Evolutionary conservation across 306 rosid species (phyloP), one percentile per base, ranked within the genome.

Genomic region (Vachellia collinsii): DNA sequence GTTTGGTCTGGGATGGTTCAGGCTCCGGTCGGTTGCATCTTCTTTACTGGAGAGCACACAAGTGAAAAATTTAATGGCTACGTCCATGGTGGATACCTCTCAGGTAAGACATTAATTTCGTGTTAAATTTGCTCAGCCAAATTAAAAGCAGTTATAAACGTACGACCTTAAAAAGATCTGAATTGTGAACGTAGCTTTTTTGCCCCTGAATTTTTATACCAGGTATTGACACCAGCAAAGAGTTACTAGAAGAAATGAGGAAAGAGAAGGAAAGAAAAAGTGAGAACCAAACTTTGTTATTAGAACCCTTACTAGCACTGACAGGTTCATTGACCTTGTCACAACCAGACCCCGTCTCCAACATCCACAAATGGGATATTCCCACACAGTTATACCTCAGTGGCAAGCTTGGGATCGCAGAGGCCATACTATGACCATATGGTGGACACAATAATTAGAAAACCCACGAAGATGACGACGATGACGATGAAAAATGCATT

Each of bases 21-120:
- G 99, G 89, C 92, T 11, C 98, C 98, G 0, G 84, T 95, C 6
- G 99, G 97, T 59, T 92, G 88, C 67, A 85, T 95, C 79, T 93
- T 87, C 88, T 95, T 95, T 77, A 91, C 91, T 0, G 98, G 98
- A 7, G 99, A 95, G 86, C 99, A 95, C 85, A 93, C 99, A 0
- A 93, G 97, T 65, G 98, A 91, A 83, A 90, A 78, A 79, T 95
- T 88, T 78, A 95, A 84, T 22, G 99, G 99, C 51, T 95, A 95
- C 51, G 99, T 95, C 62, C 99, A 93, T 50, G 99, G 99, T 19
- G 99, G 90, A 81, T 89, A 90, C 86, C 96, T 95, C 9, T 84
- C 99, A 47, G 99, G 97, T 88, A 67, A 75, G 76, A 72, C 70
- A 44, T 14, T 56, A 23, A 17, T 43, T 6, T 70, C 3, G 46